Conservation (phyloP, 2,329 filamentous ascomycete species). For the Macrophomina pseudophaseolina region DNA sequence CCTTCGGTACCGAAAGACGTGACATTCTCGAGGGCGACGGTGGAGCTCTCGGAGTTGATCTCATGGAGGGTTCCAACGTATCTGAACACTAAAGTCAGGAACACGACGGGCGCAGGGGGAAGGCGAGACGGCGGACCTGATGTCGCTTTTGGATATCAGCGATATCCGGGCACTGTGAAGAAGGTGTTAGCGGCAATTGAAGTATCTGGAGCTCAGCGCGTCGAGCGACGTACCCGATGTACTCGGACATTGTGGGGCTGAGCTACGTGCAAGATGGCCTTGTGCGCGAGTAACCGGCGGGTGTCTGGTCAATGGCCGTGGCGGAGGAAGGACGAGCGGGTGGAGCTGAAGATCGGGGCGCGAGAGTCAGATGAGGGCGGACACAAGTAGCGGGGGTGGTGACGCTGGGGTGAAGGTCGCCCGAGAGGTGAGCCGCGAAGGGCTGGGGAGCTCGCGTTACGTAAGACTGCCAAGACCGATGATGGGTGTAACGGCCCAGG, state of each 20-base stretch:
- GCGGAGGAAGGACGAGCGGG: slow-evolving; percentile 31
- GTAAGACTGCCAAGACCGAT: slow-evolving; percentile 18
- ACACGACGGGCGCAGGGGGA: not conserved
- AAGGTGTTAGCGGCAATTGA: slow-evolving; percentile 43
- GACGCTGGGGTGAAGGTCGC: slow-evolving; percentile 23
- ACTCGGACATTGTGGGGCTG: slow-evolving; percentile 60
- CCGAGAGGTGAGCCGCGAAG: slow-evolving; percentile 19
- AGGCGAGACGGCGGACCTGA: slow-evolving; percentile 71
- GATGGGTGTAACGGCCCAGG: slow-evolving; percentile 4
- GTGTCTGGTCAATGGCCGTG: slow-evolving; percentile 32
- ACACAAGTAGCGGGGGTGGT: slow-evolving; percentile 5
- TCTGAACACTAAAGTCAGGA: slow-evolving; percentile 54
- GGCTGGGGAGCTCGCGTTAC: slow-evolving; percentile 15
- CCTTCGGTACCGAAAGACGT: slow-evolving; percentile 93
- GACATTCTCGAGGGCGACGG: slow-evolving; percentile 96
- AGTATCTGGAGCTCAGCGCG: slow-evolving; percentile 30
- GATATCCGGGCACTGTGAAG: slow-evolving; percentile 82
- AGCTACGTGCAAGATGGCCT: slow-evolving; percentile 21
- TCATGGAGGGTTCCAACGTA: slow-evolving; percentile 96
- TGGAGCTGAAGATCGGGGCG: not conserved
- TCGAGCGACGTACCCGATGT: slow-evolving; percentile 60
- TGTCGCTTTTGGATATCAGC: slow-evolving; percentile 95
- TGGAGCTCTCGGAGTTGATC: slow-evolving; percentile 97
- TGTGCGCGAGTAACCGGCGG: slow-evolving; percentile 15
- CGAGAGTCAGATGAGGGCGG: slow-evolving; percentile 8